Evolutionary conservation across 2,329 filamentous ascomycete genomes (phyloP).

Genomic region (Emergomyces orientalis): DNA sequence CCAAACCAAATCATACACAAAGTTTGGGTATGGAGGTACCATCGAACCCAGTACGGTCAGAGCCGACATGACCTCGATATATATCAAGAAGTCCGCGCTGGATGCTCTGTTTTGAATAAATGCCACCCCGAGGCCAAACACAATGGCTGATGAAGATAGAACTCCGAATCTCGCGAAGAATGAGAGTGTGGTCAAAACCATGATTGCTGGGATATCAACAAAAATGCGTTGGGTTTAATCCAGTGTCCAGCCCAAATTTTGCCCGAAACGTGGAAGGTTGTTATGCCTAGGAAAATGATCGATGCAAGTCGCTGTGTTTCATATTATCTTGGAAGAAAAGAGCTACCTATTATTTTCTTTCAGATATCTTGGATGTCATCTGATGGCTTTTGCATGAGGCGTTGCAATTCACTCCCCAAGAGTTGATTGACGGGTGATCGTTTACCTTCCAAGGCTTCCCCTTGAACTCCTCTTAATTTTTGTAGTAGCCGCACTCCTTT

Average conservation of each 20-base stretch:
- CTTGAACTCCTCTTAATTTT: too few species aligned
- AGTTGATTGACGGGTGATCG: not conserved
- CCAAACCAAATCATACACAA: constrained; percentile 6
- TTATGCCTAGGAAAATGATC: not conserved
- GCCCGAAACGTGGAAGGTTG: not conserved
- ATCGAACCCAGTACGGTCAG: constrained; percentile 2
- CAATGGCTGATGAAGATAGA: not conserved
- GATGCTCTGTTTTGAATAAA: constrained; percentile 7
- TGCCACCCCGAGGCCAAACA: constrained; percentile 1
- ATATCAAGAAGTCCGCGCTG: constrained; percentile 5
- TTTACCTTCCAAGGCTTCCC: too few species aligned
- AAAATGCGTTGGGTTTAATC: not conserved
- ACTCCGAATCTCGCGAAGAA: constrained; percentile 5
- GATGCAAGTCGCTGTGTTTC: not conserved
- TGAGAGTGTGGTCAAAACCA: constrained; percentile 3
- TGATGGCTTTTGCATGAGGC: not conserved
- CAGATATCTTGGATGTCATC: not conserved
- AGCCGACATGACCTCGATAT: constrained; percentile 4
- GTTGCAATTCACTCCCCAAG: not conserved
- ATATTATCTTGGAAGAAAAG: not conserved
- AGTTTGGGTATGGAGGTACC: constrained; percentile 7
- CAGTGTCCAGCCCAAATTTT: not conserved
- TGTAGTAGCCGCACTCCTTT: not conserved
- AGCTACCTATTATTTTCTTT: not conserved
- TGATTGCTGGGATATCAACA: not conserved